A percentile compares a stretch with the other conserved stretches of the same genome.
Conservation (phyloP, 2,329 filamentous ascomycete species). For the Calonectria henricotiae region DNA sequence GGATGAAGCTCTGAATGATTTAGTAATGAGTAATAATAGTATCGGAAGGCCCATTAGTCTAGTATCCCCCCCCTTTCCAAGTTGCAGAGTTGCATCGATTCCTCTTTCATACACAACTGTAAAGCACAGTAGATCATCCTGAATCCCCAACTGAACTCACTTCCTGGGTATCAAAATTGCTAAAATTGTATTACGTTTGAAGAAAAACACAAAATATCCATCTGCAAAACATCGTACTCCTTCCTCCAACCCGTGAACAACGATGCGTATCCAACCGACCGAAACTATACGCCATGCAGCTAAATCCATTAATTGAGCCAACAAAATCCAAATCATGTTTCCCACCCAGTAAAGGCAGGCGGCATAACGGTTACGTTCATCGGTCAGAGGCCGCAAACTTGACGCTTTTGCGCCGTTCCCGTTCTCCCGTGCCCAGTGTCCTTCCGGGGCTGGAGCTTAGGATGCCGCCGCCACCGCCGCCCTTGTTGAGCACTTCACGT, state of each 20-base stretch:
- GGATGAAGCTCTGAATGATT: slow-evolving; percentile 35
- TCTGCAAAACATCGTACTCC: neutral
- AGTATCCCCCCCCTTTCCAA: neutral
- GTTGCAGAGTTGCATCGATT: neutral
- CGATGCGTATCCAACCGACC: slow-evolving; percentile 14
- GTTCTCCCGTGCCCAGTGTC: slow-evolving; percentile 57
- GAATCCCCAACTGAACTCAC: slow-evolving; percentile 2
- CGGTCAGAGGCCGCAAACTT: slow-evolving; percentile 70
- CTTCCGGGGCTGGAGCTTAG: slow-evolving; percentile 69
- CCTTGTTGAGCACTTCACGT: slow-evolving; percentile 66
- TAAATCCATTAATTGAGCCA: neutral
- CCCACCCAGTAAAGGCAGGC: neutral
- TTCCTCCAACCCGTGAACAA: slow-evolving; percentile 9
- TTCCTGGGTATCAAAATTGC: slow-evolving; percentile 17
- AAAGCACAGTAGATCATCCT: neutral
- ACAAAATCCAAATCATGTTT: neutral
- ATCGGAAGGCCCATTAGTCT: neutral
- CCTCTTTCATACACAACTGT: neutral
- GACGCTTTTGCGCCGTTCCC: slow-evolving; percentile 76
- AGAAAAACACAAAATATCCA: neutral
- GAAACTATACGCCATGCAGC: slow-evolving; percentile 23
- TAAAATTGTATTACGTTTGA: slow-evolving; percentile 22
- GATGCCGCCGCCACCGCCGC: slow-evolving; percentile 55
- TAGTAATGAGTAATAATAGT: neutral
- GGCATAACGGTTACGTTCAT: neutral